Evolutionary conservation across 768 basidiomycete genomes (phyloP), one percentile per base, ranked within the genome.

Genomic region (Mycena capillaripes): DNA sequence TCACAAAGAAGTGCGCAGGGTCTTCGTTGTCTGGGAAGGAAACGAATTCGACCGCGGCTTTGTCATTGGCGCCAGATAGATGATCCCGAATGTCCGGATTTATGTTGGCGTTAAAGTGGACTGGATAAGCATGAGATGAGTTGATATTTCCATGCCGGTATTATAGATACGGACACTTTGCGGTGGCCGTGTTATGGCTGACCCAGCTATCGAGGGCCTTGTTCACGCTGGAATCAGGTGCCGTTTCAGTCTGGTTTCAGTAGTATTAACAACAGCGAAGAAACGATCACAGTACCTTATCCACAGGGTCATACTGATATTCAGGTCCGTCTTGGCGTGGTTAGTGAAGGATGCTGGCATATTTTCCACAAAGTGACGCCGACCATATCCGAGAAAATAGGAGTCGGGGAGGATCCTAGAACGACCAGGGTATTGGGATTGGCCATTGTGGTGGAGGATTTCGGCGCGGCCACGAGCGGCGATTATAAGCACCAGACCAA

Each of bases 301-400:
- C 66, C 66, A 73, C 5, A 12, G 11, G 2, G 61, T 71, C 64
- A 60, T 68, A 3, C 29, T 48, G 25, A 73, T 40, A 53, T 57
- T 52, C 53, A 69, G 23, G 12, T 36, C 40, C 10, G 30, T 58
- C 32, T 64, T 62, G 10, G 62, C 67, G 32, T 67, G 66, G 19
- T 57, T 58, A 7, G 56, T 69, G 29, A 73, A 73, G n/a, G 23
- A n/a, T 14, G 44, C 42, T 0, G 66, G 55, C 66, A 73, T 63
- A 11, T 58, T 58, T 46, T 68, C 66, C 23, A 69, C 34, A 23
- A 62, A 69, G 27, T 57, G 59, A 7, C 71, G 66, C 23, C 71
- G 58, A 5, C 71, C 71, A 53, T 63, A 27, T 38, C 71, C 71
- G 19, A 73, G 32, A 55, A 21, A 73, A 32, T 57, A 73, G 7